Base-by-base conservation (phyloP, 1,139 yeast genomes). In the Kurtzmaniella quercitrusa region DNA sequence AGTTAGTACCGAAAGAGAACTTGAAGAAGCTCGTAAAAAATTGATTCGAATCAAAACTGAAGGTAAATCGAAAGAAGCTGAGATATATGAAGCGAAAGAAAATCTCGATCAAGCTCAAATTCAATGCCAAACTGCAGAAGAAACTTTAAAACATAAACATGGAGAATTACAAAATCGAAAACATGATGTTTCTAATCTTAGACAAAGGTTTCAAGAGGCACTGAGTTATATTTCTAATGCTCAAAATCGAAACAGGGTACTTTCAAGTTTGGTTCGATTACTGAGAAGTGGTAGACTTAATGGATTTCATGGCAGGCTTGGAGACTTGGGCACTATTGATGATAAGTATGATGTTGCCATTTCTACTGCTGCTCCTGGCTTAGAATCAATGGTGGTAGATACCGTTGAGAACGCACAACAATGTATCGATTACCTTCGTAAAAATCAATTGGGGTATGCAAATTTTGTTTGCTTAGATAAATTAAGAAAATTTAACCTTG, bases 331-430 rank as follows among this genome's bases (percentile, higher is more conserved):
- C 14, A 75, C 79, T 1, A 93, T 93, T 51, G 96, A 89, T 57
- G 88, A 85, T 52, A 76, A 78, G 55, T 94, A 86, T 60, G 98
- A 94, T 63, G 77, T 90, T 42, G 98, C 98, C 0, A 81, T 94
- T 18, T 90, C 98, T 0, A 93, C 98, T 0, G 98, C 97, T 0
- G 89, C 95, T 54, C 91, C 96, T 1, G 83, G 93, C 9, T 70
- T 94, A 46, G 95, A 91, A 58, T 93, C 95, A 44, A 81, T 90
- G 73, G 98, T 94, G 16, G 98, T 94, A 2, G 97, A 90, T 42
- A 82, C 91, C 0, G 98, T 93, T 9, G 96, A 88, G 54, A 85
- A 88, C 25, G 98, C 96, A 1, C 97, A 90, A 59, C 81, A 80
- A 41, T 93, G 98, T 63, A 87, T 94, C 47, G 94, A 88, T 43